Base-by-base conservation (phyloP, 306 rosid species). In the Echinosophora koreensis region DNA sequence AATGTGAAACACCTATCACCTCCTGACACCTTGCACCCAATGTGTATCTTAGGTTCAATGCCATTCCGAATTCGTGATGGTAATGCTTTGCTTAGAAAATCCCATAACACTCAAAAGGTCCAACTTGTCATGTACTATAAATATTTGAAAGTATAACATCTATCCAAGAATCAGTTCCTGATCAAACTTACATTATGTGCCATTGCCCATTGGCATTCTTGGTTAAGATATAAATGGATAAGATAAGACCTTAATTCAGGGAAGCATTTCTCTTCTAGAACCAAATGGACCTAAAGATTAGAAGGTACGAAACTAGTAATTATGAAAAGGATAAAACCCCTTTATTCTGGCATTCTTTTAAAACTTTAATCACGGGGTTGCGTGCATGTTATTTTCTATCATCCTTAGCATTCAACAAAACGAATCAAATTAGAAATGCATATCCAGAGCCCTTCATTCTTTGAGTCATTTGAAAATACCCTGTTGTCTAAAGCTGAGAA, bases 121-220 rank as follows among this genome's bases (percentile, higher is more conserved):
- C 71, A 78, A 71, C 76, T 78, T 55, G 74, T 44, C 63, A 34
- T 74, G 61, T 79, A 83, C 81, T 52, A 27, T 0, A 51, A 61
- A 68, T 59, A 73, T 39, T 74, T 74, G 49, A 13, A 39, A 71
- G 54, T 49, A 28, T 35, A 63, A 41, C 18, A 69, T 63, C 27
- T 70, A 68, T 66, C 37, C 72, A 55, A 66, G 96, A 86, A 89
- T 83, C 16, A 82, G 76, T 87, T 87, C 90, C 73, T 59, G 22
- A 22, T 22, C 57, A 22, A 2, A 49, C 27, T 28, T 58, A 46
- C 58, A 47, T 66, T n/a, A 73, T 22, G 73, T 71, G n/a, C n/a
- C n/a, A n/a, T n/a, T n/a, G n/a, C 54, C 77, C 49, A 69, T 77
- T 51, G 80, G 64, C 71, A 82, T 77, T 82, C 58, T 57, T 34